These are phyloP conservation scores for Eimeria falciformis DNA, from an alignment of 169 alveolate genomes.

Conservation along the genomic window DNA sequence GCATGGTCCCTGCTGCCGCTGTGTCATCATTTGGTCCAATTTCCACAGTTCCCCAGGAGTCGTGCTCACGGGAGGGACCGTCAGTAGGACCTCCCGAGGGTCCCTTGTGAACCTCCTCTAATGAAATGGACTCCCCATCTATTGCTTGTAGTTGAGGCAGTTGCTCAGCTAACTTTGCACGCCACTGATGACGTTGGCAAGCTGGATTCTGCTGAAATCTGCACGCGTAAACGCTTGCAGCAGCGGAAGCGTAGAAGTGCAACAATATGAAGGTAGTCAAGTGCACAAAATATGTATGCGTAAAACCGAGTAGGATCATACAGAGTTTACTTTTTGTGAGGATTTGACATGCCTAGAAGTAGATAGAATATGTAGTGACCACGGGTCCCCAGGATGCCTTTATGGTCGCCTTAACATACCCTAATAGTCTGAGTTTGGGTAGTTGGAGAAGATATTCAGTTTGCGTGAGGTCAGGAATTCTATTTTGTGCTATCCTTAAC, in stretches of 20 bases:
- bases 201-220: conserved; percentile 69
- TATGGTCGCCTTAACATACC: too few species aligned
- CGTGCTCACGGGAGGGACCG: not conserved
- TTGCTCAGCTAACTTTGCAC: conserved; percentile 49
- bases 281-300: too few species aligned
- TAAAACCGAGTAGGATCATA: too few species aligned
- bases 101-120: conserved; percentile 12
- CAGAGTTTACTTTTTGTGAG: too few species aligned
- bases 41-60: not conserved
- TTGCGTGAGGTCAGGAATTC: conserved; percentile 60
- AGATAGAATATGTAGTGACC: too few species aligned
- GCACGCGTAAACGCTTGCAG: not conserved
- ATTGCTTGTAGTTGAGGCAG: conserved; percentile 32
- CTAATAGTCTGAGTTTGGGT: conserved; percentile 32
- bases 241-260: not conserved
- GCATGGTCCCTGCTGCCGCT: conserved; percentile 9
- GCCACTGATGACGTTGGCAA: conserved; percentile 67
- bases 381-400: too few species aligned
- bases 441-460: conserved; percentile 55
- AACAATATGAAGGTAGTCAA: too few species aligned
- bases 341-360: too few species aligned
- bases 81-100: not conserved
- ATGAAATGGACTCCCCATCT: conserved; percentile 19
- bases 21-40: not conserved
- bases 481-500: conserved; percentile 50